phyloP scores from a whole-genome alignment of 1,139 yeast species.

The Hansenula lynferdii region DNA sequence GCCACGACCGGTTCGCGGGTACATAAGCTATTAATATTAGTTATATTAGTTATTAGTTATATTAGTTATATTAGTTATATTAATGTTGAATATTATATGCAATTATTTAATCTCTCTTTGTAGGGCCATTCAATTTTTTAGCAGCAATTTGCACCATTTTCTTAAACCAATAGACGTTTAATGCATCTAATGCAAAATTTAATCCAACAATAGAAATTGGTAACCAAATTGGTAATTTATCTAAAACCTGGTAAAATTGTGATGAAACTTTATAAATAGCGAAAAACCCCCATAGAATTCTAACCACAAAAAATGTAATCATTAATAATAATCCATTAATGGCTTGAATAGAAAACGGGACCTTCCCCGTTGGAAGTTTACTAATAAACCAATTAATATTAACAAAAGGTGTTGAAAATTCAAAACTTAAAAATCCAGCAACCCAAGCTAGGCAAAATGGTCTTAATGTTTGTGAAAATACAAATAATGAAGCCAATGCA shows the following conservation, averaged over 20 bases:
- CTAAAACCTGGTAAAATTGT: constrained; percentile 33
- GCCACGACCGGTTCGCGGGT: too few relatives aligned
- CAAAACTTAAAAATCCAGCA: constrained; percentile 81
- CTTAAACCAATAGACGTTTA: constrained; percentile 63
- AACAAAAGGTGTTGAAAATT: constrained; percentile 90
- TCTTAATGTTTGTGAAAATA: constrained; percentile 53
- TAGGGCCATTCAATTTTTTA: too few relatives aligned
- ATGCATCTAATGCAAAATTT: constrained; percentile 57
- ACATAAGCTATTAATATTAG: too few relatives aligned
- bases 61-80: too few relatives aligned
- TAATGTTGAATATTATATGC: too few relatives aligned
- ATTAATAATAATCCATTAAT: constrained; percentile 74
- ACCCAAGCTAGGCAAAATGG: constrained; percentile 83
- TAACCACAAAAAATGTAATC: constrained; percentile 63
- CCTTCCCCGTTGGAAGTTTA: constrained; percentile 56
- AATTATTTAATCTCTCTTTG: too few relatives aligned
- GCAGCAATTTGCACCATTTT: constrained; percentile 79
- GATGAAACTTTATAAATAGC: constrained; percentile 40
- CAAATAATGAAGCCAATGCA: constrained; percentile 74
- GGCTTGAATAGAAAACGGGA: constrained; percentile 51
- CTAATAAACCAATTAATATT: constrained; percentile 90
- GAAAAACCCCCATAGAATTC: constrained; percentile 87
- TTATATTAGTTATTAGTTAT: too few relatives aligned
- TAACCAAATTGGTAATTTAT: constrained; percentile 36
- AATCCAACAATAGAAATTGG: constrained; percentile 46